Evolutionary conservation across 2,329 filamentous ascomycete genomes (phyloP).

Genomic region (Aspergillus oerlinghausenensis): DNA sequence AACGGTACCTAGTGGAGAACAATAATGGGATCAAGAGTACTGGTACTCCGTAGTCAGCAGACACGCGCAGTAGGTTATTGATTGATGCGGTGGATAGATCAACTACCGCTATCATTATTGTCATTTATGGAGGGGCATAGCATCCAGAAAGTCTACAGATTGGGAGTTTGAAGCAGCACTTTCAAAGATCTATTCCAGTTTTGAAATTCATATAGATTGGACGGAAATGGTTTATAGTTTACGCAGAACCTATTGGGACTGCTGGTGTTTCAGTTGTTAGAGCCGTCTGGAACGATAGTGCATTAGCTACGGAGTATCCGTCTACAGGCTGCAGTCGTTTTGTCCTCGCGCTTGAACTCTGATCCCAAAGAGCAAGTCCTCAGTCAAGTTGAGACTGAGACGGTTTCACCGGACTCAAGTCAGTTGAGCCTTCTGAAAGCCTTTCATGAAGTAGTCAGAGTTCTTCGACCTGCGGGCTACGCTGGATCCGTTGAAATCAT

Average conservation of each 20-base stretch:
- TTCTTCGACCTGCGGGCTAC: too few species aligned
- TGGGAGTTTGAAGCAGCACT: not conserved
- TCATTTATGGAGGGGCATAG: not conserved
- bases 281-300: too few species aligned
- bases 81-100: not conserved
- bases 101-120: not conserved
- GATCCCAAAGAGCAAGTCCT: not conserved
- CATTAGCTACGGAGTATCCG: not conserved
- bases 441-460: not conserved
- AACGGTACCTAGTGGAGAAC: conserved; percentile 18
- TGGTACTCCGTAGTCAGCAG: not conserved
- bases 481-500: not conserved
- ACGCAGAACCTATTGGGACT: not conserved
- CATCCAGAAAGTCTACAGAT: not conserved
- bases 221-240: not conserved
- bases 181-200: not conserved
- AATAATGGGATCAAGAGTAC: conserved; percentile 3
- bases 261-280: not conserved
- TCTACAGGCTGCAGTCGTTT: not conserved
- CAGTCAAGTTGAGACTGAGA: not conserved
- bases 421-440: not conserved
- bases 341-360: not conserved
- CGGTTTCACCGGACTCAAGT: not conserved
- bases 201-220: not conserved
- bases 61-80: not conserved